Conservation (phyloP, 306 rosid species). For the Cicer bijugum region DNA sequence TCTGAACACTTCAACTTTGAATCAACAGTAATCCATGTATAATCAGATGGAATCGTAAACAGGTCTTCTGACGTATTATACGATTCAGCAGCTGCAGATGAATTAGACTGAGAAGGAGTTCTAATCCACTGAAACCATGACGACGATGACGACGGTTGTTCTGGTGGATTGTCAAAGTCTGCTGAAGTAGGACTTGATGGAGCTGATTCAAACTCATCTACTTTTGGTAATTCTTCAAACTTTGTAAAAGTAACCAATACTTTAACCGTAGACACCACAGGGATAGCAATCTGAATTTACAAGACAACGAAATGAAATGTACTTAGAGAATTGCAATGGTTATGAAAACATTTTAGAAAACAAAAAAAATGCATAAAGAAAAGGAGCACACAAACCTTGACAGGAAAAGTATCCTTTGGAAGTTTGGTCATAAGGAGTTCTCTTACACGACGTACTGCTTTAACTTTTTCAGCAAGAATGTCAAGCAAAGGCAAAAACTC, state of each 20-base stretch:
- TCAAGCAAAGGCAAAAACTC: conserved; percentile 89
- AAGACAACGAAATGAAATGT: conserved; percentile 16
- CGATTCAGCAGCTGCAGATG: conserved; percentile 52
- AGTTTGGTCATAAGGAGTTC: conserved; percentile 91
- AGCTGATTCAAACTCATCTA: conserved; percentile 80
- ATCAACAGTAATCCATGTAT: conserved; percentile 56
- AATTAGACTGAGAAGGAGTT: conserved; percentile 59
- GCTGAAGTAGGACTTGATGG: conserved; percentile 81
- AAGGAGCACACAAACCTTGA: conserved; percentile 63
- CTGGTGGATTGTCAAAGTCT: conserved; percentile 55
- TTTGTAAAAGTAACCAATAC: conserved; percentile 83
- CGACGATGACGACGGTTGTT: conserved; percentile 51
- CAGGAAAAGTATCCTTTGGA: conserved; percentile 89
- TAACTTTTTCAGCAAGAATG: conserved; percentile 86
- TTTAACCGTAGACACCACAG: conserved; percentile 83
- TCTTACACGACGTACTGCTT: conserved; percentile 86
- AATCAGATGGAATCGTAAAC: conserved; percentile 69
- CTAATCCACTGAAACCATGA: conserved; percentile 95
- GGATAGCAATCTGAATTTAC: conserved; percentile 77
- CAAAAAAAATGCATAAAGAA: not conserved
- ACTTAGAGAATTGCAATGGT: not conserved
- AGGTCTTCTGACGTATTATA: conserved; percentile 60
- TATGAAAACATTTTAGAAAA: not conserved
- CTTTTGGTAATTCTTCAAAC: conserved; percentile 75
- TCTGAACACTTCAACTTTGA: conserved; percentile 57